Evolutionary conservation across 108 stramenopile genomes (phyloP).

Genomic region (Mediolabrus comicus): DNA sequence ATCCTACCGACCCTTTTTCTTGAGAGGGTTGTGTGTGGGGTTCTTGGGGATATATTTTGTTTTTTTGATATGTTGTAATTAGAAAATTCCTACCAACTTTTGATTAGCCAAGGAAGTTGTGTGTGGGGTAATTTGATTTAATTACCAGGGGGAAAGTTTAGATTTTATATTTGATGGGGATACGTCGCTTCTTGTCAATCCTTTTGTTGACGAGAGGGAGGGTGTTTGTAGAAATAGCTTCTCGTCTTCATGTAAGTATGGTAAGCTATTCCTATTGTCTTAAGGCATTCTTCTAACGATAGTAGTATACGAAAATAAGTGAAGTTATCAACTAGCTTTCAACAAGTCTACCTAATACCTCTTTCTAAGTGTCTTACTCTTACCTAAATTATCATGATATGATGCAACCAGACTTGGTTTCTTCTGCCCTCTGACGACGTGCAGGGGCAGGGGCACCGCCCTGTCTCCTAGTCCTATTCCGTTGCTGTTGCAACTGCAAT

Average conservation of each 20-base stretch:
- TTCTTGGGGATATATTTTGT: no score
- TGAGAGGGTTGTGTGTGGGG: slow-evolving; percentile 20
- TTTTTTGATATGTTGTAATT: background rate
- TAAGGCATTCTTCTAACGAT: slow-evolving; percentile 1
- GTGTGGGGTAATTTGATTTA: background rate
- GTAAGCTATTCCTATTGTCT: background rate
- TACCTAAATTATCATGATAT: no score
- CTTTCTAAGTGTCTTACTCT: no score
- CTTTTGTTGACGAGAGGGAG: no score
- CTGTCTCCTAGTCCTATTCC: background rate
- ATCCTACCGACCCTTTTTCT: slow-evolving; percentile 10
- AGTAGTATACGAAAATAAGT: background rate
- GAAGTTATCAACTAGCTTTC: background rate
- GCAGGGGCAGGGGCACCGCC: background rate
- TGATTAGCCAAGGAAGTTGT: background rate
- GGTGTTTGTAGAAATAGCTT: background rate
- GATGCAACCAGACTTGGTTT: background rate
- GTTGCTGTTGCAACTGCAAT: background rate
- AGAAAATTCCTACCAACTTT: slow-evolving; percentile 1
- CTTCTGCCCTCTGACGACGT: background rate
- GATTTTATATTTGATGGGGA: background rate
- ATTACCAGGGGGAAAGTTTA: background rate
- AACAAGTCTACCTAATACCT: no score
- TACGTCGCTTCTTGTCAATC: no score
- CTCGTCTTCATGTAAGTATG: background rate